Conservation (phyloP, 1,284 basidiomycete genomes). For the Macrocystidia cucumis region DNA sequence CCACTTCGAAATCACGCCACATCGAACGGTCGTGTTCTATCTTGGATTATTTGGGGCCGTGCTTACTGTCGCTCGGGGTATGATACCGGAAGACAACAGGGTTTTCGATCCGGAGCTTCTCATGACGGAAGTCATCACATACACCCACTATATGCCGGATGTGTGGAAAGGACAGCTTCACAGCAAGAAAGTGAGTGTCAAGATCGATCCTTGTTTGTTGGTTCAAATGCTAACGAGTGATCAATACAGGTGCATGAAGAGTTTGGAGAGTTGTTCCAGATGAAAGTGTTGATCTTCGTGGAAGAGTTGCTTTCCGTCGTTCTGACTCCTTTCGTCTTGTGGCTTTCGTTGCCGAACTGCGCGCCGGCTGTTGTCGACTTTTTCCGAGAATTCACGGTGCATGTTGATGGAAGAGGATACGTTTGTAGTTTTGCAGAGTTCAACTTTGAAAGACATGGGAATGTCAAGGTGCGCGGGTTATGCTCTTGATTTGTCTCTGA, state of each 20-base stretch:
- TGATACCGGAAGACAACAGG: slow-evolving; percentile 92
- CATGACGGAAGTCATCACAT: slow-evolving; percentile 86
- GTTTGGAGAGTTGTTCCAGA: slow-evolving; percentile 84
- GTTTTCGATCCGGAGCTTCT: slow-evolving; percentile 92
- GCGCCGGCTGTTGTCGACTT: slow-evolving; percentile 91
- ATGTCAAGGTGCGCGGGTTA: slow-evolving; percentile 65
- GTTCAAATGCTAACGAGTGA: slow-evolving; percentile 6
- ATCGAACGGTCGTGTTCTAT: slow-evolving; percentile 92
- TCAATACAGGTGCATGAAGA: slow-evolving; percentile 70
- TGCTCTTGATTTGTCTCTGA: not conserved
- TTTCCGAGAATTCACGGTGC: slow-evolving; percentile 94
- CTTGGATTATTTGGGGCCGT: slow-evolving; percentile 84
- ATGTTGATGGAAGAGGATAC: slow-evolving; percentile 93
- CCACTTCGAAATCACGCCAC: slow-evolving; percentile 91
- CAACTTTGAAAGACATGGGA: slow-evolving; percentile 89
- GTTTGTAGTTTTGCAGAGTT: slow-evolving; percentile 98
- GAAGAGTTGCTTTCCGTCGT: slow-evolving; percentile 89
- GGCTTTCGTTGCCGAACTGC: slow-evolving; percentile 85
- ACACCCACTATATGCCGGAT: slow-evolving; percentile 93
- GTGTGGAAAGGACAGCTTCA: slow-evolving; percentile 89
- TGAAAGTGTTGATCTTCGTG: slow-evolving; percentile 83
- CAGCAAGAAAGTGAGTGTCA: slow-evolving; percentile 61
- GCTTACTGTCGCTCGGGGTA: slow-evolving; percentile 84
- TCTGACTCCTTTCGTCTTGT: slow-evolving; percentile 90
- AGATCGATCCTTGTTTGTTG: slow-evolving; percentile 2